phyloP scores from a whole-genome alignment of 768 basidiomycete species.

The Suillus subluteus region DNA sequence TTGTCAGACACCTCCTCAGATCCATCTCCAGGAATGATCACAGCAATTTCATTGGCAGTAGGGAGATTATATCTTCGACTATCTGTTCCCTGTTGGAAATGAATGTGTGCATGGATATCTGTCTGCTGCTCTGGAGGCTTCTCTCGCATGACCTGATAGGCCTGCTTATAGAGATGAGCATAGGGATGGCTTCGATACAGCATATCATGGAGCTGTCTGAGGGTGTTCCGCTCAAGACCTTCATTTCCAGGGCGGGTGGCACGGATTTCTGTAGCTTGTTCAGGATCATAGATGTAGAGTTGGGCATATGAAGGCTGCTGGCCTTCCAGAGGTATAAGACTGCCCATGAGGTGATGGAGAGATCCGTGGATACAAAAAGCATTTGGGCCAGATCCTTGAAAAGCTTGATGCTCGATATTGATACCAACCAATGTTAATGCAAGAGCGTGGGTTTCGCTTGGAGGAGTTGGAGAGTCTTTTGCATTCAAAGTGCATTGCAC shows the following conservation, averaged over 20 bases:
- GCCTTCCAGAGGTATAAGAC: conserved; percentile 29
- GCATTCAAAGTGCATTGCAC: conserved; percentile 21
- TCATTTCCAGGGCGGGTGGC: conserved; percentile 22
- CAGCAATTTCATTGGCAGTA: conserved; percentile 45
- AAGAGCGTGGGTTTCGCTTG: conserved; percentile 25
- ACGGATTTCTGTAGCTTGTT: conserved; percentile 32
- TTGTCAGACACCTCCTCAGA: conserved; percentile 11
- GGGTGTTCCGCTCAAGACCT: conserved; percentile 20
- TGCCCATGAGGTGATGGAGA: conserved; percentile 40
- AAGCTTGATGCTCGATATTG: conserved; percentile 31
- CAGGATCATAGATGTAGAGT: conserved; percentile 45
- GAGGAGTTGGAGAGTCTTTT: conserved; percentile 17
- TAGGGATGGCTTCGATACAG: conserved; percentile 29
- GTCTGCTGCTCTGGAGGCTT: conserved; percentile 23
- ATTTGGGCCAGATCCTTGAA: conserved; percentile 35
- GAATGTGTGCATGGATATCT: conserved; percentile 16
- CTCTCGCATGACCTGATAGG: conserved; percentile 34
- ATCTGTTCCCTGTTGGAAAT: conserved; percentile 26
- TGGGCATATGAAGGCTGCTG: conserved; percentile 39
- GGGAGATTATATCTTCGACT: conserved; percentile 46
- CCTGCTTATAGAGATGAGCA: conserved; percentile 31
- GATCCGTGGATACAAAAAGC: conserved; percentile 40
- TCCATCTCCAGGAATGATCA: conserved; percentile 24
- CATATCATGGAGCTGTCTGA: conserved; percentile 29
- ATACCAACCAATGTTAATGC: conserved; percentile 43